Percentiles rank a stretch among this genome's conserved stretches.
Evolutionary conservation across 2,329 filamentous ascomycete species (phyloP).

Genomic region (Periglandula ipomoeae): DNA sequence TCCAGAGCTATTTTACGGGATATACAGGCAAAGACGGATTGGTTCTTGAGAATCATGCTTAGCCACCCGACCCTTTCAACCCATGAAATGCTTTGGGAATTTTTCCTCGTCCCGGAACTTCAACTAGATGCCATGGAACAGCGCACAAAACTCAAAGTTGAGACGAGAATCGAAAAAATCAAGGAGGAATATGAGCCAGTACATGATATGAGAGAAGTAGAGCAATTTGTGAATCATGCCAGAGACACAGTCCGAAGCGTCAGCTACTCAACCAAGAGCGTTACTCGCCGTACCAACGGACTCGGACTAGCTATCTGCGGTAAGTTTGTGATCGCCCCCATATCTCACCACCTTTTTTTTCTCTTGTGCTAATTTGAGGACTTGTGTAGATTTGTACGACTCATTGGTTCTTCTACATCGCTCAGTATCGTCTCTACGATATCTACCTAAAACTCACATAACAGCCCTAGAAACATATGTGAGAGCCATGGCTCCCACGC

Average conservation of each 20-base stretch:
- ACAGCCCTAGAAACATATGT: constrained; percentile 66
- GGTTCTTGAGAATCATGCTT: constrained; percentile 78
- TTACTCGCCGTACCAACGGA: constrained; percentile 70
- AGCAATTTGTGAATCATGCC: constrained; percentile 86
- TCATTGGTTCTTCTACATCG: constrained; percentile 47
- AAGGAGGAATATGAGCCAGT: constrained; percentile 83
- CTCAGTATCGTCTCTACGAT: constrained; percentile 47
- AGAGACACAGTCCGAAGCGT: constrained; percentile 81
- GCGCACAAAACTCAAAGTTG: constrained; percentile 77
- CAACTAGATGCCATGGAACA: constrained; percentile 85
- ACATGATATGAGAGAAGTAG: constrained; percentile 75
- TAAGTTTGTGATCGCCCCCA: constrained; percentile 30
- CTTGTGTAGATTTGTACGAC: constrained; percentile 54
- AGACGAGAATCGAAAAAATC: constrained; percentile 73
- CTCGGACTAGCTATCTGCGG: constrained; percentile 55
- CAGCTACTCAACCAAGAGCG: constrained; percentile 72
- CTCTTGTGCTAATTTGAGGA: neutral
- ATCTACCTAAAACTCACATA: constrained; percentile 59
- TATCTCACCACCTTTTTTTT: neutral
- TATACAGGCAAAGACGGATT: constrained; percentile 77
- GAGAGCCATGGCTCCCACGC: constrained; percentile 52
- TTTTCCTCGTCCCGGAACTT: constrained; percentile 92
- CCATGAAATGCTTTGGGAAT: constrained; percentile 97
- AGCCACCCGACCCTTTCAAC: constrained; percentile 87
- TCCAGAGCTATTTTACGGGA: constrained; percentile 81